phyloP scores from a whole-genome alignment of 352 stramenopile genomes.

The Pythium chondricola region DNA sequence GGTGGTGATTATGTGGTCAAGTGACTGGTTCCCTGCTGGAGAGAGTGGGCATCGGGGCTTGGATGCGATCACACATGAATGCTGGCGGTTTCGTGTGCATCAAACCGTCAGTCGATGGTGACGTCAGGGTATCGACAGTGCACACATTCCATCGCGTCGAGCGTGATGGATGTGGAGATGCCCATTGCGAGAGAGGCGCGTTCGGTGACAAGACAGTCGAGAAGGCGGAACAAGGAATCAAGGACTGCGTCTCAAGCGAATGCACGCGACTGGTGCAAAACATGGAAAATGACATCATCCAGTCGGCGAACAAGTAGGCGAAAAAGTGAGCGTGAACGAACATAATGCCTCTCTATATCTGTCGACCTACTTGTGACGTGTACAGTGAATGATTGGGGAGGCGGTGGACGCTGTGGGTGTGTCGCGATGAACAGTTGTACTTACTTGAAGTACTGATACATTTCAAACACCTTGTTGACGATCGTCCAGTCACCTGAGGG shows the following conservation, averaged over 20 bases:
- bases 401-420: too few relatives aligned
- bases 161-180: constrained; percentile 4
- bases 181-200: background rate
- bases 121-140: background rate
- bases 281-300: constrained; percentile 2
- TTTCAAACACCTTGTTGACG: constrained; percentile 16
- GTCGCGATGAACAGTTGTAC: too few relatives aligned
- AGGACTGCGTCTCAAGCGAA: constrained; percentile 2
- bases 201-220: constrained; percentile 2
- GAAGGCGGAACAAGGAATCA: background rate
- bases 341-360: too few relatives aligned
- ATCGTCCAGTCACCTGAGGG: constrained; percentile 7
- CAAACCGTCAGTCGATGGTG: background rate
- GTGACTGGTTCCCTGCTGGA: constrained; percentile 2
- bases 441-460: constrained; percentile 15
- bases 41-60: too few relatives aligned
- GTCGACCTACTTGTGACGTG: too few relatives aligned
- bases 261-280: constrained; percentile 2
- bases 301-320: background rate
- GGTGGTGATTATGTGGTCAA: constrained; percentile 5
- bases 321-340: too few relatives aligned
- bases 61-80: constrained; percentile 2
- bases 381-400: too few relatives aligned
- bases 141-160: constrained; percentile 10
- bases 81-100: constrained; percentile 7